Evolutionary conservation across 805 yeast species (phyloP), one percentile per base, ranked within the genome.

Genomic region (Saccharomycopsis oosterbeekiorum): DNA sequence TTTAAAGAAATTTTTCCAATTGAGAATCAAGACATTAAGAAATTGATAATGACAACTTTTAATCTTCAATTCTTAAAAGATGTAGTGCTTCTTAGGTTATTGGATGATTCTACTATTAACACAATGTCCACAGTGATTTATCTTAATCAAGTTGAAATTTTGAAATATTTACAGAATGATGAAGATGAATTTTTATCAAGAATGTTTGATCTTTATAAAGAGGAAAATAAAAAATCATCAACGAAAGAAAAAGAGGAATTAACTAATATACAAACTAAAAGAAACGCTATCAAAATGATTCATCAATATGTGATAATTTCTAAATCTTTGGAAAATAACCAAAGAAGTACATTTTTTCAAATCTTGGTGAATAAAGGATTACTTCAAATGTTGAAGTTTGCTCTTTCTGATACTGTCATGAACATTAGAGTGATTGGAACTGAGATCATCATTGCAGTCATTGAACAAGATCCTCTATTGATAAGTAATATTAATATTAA

Each of bases 301-400:
- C 92, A 89, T 70, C 97, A 93, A 70, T 86, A 89, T 70, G 84
- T 88, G 1, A 71, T 82, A 15, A 84, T 89, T 58, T 87, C 96
- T 1, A 89, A 89, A 69, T 78, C 80, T 57, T 75, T 86, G 57
- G 90, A 81, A 59, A 73, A 81, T 2, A 75, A 84, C 37, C 92
- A 88, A 67, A 79, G 87, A 66, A 76, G 85, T 0, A 83, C 78
- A 26, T 84, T 94, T 65, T 90, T 83, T 70, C 76, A 81, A 34
- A 74, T 80, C 24, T 72, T 92, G 59, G 81, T 92, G 11, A 79
- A 80, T 56, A 79, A 76, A 59, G 97, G 97, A 0, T 74, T 93
- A 24, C 82, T 89, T 65, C 78, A 79, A 61, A 81, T 89, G 73
- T 76, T 93, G 26, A 79, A 80, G 47, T 90, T 83, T 76, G 93